Evolutionary conservation across 345 rosid species (phyloP).

Genomic region (Anacardium occidentale): DNA sequence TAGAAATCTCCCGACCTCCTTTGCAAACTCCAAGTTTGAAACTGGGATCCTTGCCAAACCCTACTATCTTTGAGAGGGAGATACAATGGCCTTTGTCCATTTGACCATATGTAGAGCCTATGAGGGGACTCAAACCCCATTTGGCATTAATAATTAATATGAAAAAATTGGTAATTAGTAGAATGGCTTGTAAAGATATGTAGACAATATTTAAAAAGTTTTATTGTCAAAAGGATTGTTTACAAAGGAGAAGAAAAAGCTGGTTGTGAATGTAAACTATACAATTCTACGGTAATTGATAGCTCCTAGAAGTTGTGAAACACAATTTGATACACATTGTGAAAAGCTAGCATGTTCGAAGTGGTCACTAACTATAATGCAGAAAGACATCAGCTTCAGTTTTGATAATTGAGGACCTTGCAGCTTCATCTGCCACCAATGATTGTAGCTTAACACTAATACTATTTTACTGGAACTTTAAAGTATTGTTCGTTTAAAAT

Average conservation of each 20-base stretch:
- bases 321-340: neutral
- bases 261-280: neutral
- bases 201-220: neutral
- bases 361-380: neutral
- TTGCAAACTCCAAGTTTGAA: neutral
- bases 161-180: neutral
- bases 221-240: no score
- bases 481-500: conserved; percentile 11
- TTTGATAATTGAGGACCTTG: neutral
- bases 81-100: neutral
- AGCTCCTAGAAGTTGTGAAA: neutral
- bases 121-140: no score
- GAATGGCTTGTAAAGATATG: neutral
- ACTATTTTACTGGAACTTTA: neutral
- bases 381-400: neutral
- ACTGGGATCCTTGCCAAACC: no score
- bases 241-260: neutral
- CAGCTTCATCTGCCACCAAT: conserved; percentile 11
- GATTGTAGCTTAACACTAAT: neutral
- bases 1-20: neutral
- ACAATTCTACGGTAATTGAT: neutral
- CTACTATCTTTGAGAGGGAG: no score
- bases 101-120: no score
- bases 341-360: neutral
- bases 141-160: no score